Conservation (phyloP, 441 rosid species). For the Aquilaria agallochum region DNA sequence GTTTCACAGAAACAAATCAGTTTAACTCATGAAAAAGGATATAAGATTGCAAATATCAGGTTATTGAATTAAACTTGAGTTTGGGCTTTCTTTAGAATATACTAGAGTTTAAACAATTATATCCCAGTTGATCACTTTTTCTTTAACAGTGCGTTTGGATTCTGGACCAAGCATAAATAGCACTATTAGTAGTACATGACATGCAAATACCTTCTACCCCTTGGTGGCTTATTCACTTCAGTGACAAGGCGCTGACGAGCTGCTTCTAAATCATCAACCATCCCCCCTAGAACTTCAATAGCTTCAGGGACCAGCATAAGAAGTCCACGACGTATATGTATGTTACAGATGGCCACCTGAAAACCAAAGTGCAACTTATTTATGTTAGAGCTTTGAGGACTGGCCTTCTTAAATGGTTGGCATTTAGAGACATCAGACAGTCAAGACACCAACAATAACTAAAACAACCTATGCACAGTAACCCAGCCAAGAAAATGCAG, state of each 20-base stretch:
- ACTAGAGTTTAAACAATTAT: too few relatives aligned
- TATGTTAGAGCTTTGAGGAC: constrained; percentile 9
- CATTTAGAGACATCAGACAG: constrained; percentile 6
- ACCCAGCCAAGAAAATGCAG: too few relatives aligned
- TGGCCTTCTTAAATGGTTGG: not conserved
- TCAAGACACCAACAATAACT: constrained; percentile 1
- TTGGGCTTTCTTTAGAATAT: too few relatives aligned
- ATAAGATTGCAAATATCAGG: not conserved
- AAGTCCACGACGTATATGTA: constrained; percentile 76
- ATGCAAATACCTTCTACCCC: constrained; percentile 76
- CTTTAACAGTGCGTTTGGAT: not conserved
- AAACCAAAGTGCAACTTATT: constrained; percentile 15
- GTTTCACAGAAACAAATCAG: too few relatives aligned
- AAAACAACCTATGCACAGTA: not conserved
- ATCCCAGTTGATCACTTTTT: too few relatives aligned
- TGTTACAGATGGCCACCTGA: constrained; percentile 74
- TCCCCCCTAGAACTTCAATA: constrained; percentile 80
- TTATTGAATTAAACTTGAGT: too few relatives aligned
- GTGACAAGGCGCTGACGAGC: constrained; percentile 67
- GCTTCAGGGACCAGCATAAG: constrained; percentile 90
- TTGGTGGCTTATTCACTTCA: constrained; percentile 91
- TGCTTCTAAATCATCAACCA: constrained; percentile 73
- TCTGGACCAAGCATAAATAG: constrained; percentile 2
- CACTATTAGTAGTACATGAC: constrained; percentile 8
- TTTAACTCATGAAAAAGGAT: constrained; percentile 13